Conservation (phyloP, 202 grass and related monocot species). For the Setaria viridis region DNA sequence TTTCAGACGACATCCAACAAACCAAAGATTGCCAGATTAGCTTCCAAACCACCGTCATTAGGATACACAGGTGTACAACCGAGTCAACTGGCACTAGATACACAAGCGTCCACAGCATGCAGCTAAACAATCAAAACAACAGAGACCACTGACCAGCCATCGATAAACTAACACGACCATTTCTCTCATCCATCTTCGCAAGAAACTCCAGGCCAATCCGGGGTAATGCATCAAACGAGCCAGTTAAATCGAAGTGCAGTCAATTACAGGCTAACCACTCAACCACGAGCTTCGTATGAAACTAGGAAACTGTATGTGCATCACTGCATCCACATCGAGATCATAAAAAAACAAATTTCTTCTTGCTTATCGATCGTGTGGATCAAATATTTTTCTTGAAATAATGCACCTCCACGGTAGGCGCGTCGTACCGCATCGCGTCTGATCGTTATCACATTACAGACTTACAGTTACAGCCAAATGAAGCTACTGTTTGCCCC, state of each 20-base stretch:
- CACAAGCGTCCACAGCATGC: too few relatives aligned
- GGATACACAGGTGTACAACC: neutral
- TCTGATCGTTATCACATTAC: neutral
- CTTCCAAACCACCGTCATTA: slow-evolving; percentile 5
- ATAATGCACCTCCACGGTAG: neutral
- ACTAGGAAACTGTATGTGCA: neutral
- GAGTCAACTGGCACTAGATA: neutral
- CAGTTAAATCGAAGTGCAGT: neutral
- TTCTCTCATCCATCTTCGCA: slow-evolving; percentile 37
- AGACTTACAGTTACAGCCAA: neutral
- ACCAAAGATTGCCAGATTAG: neutral
- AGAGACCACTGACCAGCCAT: neutral
- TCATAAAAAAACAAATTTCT: slow-evolving; percentile 13
- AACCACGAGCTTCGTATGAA: neutral
- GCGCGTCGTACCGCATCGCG: neutral
- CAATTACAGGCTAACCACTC: neutral
- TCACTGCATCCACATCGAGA: neutral
- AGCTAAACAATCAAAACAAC: neutral
- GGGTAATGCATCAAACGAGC: neutral
- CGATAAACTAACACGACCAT: slow-evolving; percentile 28
- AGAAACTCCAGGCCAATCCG: slow-evolving; percentile 27
- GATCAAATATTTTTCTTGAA: neutral
- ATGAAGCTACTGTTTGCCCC: neutral
- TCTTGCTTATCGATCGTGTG: slow-evolving; percentile 1
- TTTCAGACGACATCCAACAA: neutral